A percentile compares a stretch with the other conserved stretches of the same genome.
Conservation (phyloP, 768 basidiomycete genomes). For the Solioccasus polychromus region DNA sequence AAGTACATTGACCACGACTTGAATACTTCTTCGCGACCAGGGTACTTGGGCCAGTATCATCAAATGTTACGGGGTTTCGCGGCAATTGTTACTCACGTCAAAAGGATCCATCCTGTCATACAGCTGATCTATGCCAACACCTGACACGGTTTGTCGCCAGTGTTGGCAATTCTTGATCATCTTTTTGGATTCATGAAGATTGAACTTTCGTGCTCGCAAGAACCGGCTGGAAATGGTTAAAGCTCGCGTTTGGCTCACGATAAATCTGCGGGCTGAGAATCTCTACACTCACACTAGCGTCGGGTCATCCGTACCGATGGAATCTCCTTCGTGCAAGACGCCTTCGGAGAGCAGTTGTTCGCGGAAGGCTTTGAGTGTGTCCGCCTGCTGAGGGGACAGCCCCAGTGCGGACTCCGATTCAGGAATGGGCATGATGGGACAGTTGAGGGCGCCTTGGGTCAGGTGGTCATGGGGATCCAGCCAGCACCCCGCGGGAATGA, state of each 20-base stretch:
- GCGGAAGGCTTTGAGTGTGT: conserved; percentile 50
- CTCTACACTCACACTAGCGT: conserved; percentile 51
- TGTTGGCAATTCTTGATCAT: conserved; percentile 68
- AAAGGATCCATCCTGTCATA: conserved; percentile 64
- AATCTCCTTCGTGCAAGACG: conserved; percentile 56
- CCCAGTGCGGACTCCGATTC: conserved; percentile 1
- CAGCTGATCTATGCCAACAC: conserved; percentile 62
- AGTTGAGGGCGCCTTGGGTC: not conserved
- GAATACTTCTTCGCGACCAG: conserved; percentile 65
- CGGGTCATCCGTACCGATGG: conserved; percentile 57
- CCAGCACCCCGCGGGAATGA: not conserved
- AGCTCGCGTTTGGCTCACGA: conserved; percentile 6
- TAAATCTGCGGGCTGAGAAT: not conserved
- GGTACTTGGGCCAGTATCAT: conserved; percentile 46
- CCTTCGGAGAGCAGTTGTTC: conserved; percentile 49
- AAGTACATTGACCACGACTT: conserved; percentile 79
- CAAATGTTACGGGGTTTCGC: not conserved
- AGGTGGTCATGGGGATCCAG: not conserved
- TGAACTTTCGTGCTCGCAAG: conserved; percentile 67
- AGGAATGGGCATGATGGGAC: conserved; percentile 11
- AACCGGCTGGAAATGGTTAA: conserved; percentile 51
- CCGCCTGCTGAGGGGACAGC: conserved; percentile 28
- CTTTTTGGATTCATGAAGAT: conserved; percentile 52
- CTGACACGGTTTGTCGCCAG: conserved; percentile 65
- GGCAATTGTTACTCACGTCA: conserved; percentile 46